phyloP scores from a whole-genome alignment of 2,329 filamentous ascomycete genomes.

The Ilyonectria robusta region DNA sequence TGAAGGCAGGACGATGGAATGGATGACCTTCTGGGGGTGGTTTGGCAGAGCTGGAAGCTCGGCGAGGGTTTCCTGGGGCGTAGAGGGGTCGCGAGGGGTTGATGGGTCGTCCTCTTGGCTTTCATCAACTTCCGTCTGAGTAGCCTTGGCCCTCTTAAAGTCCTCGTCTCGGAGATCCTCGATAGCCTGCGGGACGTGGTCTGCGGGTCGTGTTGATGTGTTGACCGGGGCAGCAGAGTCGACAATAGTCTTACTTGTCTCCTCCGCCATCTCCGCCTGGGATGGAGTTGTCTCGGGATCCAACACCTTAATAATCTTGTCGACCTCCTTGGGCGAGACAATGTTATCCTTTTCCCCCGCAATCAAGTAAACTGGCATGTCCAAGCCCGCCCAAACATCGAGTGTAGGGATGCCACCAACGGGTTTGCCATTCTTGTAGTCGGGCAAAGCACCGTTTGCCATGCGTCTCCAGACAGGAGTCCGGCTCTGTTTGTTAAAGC shows the following conservation, averaged over 20 bases:
- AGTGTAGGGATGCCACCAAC: conserved; percentile 77
- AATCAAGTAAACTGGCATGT: conserved; percentile 83
- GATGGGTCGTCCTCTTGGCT: conserved; percentile 31
- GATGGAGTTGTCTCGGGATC: conserved; percentile 25
- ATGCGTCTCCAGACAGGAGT: conserved; percentile 88
- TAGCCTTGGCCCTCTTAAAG: conserved; percentile 41
- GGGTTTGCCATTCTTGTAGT: conserved; percentile 66
- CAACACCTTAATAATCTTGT: conserved; percentile 71
- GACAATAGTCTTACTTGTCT: conserved; percentile 51
- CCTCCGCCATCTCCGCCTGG: conserved; percentile 41
- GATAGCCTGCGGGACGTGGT: conserved; percentile 55
- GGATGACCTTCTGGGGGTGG: conserved; percentile 70
- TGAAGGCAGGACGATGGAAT: conserved; percentile 78
- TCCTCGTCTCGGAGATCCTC: conserved; percentile 49
- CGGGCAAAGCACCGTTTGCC: conserved; percentile 79
- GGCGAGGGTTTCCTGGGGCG: conserved; percentile 59
- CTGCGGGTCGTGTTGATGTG: conserved; percentile 48
- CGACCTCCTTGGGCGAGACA: conserved; percentile 79
- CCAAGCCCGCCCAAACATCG: conserved; percentile 79
- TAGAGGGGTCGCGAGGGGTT: conserved; percentile 60
- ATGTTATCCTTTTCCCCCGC: conserved; percentile 83
- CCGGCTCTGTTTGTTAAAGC: conserved; percentile 86
- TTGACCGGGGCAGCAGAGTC: conserved; percentile 66
- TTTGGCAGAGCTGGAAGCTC: conserved; percentile 63
- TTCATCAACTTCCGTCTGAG: conserved; percentile 39